Evolutionary conservation across 495 filamentous ascomycete genomes (phyloP).

Genomic region (Penicillium egyptiacum): DNA sequence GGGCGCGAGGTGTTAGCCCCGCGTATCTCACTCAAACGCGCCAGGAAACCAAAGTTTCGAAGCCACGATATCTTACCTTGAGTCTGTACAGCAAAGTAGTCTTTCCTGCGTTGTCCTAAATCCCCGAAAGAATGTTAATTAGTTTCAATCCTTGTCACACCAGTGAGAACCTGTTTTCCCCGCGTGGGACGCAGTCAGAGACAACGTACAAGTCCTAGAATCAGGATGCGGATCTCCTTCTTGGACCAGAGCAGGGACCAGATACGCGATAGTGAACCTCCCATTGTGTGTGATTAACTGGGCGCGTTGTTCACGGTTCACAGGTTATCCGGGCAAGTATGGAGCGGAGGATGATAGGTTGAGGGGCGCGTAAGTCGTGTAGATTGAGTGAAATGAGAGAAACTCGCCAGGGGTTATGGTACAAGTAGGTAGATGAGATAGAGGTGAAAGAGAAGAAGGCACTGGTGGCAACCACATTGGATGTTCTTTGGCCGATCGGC

Average conservation of each 20-base stretch:
- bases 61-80: slow-evolving; percentile 60
- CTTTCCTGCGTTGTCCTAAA: slow-evolving; percentile 96
- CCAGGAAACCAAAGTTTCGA: not conserved
- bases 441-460: slow-evolving; percentile 10
- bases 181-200: not conserved
- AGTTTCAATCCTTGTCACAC: slow-evolving; percentile 14
- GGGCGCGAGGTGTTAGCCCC: slow-evolving; percentile 24
- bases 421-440: slow-evolving; percentile 9
- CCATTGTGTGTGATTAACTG: slow-evolving; percentile 58
- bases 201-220: slow-evolving; percentile 80
- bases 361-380: slow-evolving; percentile 1
- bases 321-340: slow-evolving; percentile 9
- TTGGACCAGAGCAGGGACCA: slow-evolving; percentile 82
- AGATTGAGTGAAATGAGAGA: not conserved
- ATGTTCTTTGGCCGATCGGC: slow-evolving; percentile 24
- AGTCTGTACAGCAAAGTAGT: slow-evolving; percentile 94
- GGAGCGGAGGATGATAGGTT: slow-evolving; percentile 1
- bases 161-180: not conserved
- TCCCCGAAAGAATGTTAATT: slow-evolving; percentile 18
- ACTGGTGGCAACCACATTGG: slow-evolving; percentile 31
- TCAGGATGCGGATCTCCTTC: slow-evolving; percentile 97
- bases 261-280: slow-evolving; percentile 71
- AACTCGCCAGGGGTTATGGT: slow-evolving; percentile 8
- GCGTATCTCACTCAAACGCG: not conserved
- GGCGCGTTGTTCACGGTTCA: slow-evolving; percentile 1